phyloP scores from a whole-genome alignment of 495 filamentous ascomycete species.

The Neurospora intermedia region DNA sequence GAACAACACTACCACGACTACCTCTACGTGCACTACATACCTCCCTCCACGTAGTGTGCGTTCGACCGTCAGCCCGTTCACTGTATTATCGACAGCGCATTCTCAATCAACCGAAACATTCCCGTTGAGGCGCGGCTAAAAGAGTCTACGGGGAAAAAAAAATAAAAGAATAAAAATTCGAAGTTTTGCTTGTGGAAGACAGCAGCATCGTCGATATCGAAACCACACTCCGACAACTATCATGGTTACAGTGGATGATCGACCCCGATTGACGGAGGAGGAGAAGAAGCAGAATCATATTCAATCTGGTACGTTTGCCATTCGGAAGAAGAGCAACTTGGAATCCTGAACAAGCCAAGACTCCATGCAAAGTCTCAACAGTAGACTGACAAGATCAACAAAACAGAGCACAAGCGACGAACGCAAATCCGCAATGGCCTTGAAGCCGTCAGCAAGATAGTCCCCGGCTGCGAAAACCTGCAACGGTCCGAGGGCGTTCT shows the following conservation, averaged over 20 bases:
- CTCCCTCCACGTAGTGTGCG: not conserved
- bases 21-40: not conserved
- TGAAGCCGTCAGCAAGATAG: constrained; percentile 68
- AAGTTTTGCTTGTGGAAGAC: not conserved
- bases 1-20: not conserved
- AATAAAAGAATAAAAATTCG: not conserved
- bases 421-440: constrained; percentile 80
- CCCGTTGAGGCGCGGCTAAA: not conserved
- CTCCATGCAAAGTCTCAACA: not conserved
- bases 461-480: constrained; percentile 74
- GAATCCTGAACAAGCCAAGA: not conserved
- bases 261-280: constrained; percentile 69
- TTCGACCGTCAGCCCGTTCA: not conserved
- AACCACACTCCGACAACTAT: not conserved
- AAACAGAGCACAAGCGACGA: constrained; percentile 72
- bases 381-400: not conserved
- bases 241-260: constrained; percentile 32
- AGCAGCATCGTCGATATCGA: not conserved
- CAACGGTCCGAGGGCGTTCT: constrained; percentile 80
- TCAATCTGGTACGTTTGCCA: constrained; percentile 40
- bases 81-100: not conserved
- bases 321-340: not conserved
- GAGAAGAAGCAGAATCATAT: constrained; percentile 93
- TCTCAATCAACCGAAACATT: not conserved
- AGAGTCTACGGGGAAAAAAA: not conserved